Evolutionary conservation across 2,329 filamentous ascomycete genomes (phyloP), one percentile per base, ranked within the genome.

Genomic region (Parascedosporium putredinis): DNA sequence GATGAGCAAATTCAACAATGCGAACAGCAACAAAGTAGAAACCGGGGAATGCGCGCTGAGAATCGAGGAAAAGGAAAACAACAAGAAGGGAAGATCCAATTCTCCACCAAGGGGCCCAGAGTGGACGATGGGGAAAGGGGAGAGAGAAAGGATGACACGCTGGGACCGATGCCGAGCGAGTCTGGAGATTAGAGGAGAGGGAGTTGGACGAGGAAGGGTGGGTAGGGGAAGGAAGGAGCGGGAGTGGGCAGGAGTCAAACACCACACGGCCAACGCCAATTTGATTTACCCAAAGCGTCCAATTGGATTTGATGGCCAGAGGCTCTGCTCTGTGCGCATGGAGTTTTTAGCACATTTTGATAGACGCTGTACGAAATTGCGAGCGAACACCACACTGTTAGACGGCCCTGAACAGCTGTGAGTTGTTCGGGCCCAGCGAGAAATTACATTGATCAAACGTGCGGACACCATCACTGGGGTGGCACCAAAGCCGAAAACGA

Each of bases 171-270:
- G 38, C 38, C 18, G 38, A 42, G 38, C 38, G 20, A 20, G 23
- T 10, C 20, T 42, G 38, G 38, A 42, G 38, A 42, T 42, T 42
- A 42, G 20, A 42, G 38, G 38, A 42, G 16, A 42, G 38, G 38
- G 38, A 42, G 18, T 12, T 20, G 10, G 38, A 42, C 16, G 38
- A 42, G 23, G 38, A 42, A 20, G 12, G 36, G n/a, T 10, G 12
- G 18, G 38, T 12, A 16, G 23, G 18, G 38, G n/a, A n/a, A 42
- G 38, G 20, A 24, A 14, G 38, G 20, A 42, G 38, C 38, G 38
- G 38, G 23, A 42, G 23, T 42, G 38, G 38, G 38, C 38, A 42
- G 38, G 38, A 42, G 16, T 42, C 16, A 20, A 22, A 42, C n/a
- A 20, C 38, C 16, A 10, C 38, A 16, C 38, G 23, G 38, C 20